Percentiles rank a stretch among this genome's conserved stretches.
phyloP scores from a whole-genome alignment of 176 grass and related monocot species.

The Elaeis guineensis region DNA sequence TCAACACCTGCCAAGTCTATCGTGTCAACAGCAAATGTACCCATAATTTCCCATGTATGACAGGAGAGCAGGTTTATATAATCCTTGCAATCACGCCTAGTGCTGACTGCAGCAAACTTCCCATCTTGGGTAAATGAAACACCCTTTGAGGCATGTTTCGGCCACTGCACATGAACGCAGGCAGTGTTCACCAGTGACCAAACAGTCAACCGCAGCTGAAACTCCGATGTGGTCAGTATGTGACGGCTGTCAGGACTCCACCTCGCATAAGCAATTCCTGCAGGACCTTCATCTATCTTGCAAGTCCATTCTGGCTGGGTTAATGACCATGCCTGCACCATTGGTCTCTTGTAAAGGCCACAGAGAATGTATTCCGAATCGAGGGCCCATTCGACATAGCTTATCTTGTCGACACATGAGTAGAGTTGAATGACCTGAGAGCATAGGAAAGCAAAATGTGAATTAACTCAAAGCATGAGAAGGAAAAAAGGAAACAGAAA shows the following conservation, averaged over 20 bases:
- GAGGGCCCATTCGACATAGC: conserved; percentile 80
- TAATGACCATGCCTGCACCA: conserved; percentile 91
- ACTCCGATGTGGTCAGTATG: conserved; percentile 91
- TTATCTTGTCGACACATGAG: conserved; percentile 96
- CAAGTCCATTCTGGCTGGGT: conserved; percentile 94
- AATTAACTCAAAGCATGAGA: no score
- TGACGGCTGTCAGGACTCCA: conserved; percentile 98
- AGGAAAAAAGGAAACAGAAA: no score
- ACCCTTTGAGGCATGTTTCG: conserved; percentile 64
- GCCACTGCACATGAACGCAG: conserved; percentile 92
- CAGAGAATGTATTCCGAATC: conserved; percentile 94
- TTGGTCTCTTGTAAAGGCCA: conserved; percentile 81
- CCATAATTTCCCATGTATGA: conserved; percentile 93
- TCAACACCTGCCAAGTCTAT: conserved; percentile 76
- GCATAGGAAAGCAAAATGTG: no score
- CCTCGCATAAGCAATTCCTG: conserved; percentile 77
- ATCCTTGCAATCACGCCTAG: conserved; percentile 91
- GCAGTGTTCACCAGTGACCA: conserved; percentile 92
- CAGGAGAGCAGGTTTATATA: conserved; percentile 87
- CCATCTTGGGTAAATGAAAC: conserved; percentile 91
- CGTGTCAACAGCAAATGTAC: conserved; percentile 68
- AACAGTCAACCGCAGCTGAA: conserved; percentile 87
- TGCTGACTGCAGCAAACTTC: conserved; percentile 84
- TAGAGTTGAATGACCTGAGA: conserved; percentile 71
- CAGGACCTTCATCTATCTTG: conserved; percentile 87